Percentiles rank a stretch among this genome's conserved stretches.
These are phyloP conservation scores for Proteromonas lacertae DNA, from an alignment of 352 stramenopile genomes.

Conservation along the genomic window DNA sequence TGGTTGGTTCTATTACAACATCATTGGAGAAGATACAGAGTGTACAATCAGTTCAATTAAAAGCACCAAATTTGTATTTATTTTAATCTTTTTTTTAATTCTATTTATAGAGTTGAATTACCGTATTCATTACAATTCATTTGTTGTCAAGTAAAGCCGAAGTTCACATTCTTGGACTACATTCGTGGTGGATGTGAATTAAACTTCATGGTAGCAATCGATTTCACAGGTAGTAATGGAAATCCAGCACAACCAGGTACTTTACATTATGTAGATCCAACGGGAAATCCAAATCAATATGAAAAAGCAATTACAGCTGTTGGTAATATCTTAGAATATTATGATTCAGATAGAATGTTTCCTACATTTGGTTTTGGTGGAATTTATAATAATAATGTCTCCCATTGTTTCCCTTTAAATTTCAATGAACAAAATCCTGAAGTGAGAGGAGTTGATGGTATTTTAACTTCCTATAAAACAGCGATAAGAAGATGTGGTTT, in stretches of 20 bases:
- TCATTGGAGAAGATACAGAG: too few relatives aligned
- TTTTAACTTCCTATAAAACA: constrained; percentile 22
- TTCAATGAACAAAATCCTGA: constrained; percentile 20
- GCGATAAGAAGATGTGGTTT: constrained; percentile 6
- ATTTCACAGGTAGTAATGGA: constrained; percentile 32
- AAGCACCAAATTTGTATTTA: too few relatives aligned
- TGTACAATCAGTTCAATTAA: too few relatives aligned
- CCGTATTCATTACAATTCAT: too few relatives aligned
- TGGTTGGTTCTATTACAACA: too few relatives aligned
- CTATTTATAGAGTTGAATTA: too few relatives aligned
- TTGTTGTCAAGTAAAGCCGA: too few relatives aligned
- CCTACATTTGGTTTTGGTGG: constrained; percentile 13
- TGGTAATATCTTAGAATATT: constrained; percentile 14
- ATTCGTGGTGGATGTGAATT: constrained; percentile 33
- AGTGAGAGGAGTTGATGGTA: constrained; percentile 23
- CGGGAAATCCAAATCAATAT: constrained; percentile 10
- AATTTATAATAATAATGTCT: neutral
- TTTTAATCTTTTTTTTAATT: too few relatives aligned
- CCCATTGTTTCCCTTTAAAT: constrained; percentile 19
- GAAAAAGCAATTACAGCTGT: constrained; percentile 7
- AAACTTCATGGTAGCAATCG: constrained; percentile 27
- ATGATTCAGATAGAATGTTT: constrained; percentile 12
- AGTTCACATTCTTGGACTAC: too few relatives aligned
- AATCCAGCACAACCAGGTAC: constrained; percentile 10
- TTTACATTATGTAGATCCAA: constrained; percentile 8